Evolutionary conservation across 805 yeast species (phyloP), one percentile per base, ranked within the genome.

Genomic region (Cyberlindnera petersonii): DNA sequence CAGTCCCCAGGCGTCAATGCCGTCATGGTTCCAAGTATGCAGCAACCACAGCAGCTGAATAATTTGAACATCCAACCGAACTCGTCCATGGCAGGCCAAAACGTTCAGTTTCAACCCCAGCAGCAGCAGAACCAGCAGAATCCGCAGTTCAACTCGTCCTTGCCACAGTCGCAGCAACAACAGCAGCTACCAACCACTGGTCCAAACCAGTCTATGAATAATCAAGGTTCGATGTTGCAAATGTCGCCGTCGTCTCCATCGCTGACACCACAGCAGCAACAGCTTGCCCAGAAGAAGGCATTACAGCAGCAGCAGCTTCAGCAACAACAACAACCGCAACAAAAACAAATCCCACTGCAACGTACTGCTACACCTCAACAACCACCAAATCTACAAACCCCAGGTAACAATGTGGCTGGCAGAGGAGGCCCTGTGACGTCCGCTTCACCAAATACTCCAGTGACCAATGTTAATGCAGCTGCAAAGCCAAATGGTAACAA

Each of bases 391-490:
- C 31, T n/a, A n/a, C n/a, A 37, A 23, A 42, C 32, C 29, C 47
- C 24, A 39, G 46, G 29, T 35, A 46, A 31, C 24, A 22, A 27
- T 26, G 28, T 35, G 23, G 8, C 31, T 17, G 34, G 46, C 42
- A 26, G 47, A 26, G 32, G 44, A 24, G 35, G 44, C 3, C 17
- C 45, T 10, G 50, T 46, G n/a, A 35, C 45, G 3, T 52, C 64
- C 5, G 48, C 56, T 3, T 54, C 65, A 9, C 59, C 58, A 42
- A 54, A 50, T 28, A 52, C 70, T 9, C 69, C 75, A 21, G 66
- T 69, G 1, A 71, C 75, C 2, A 56, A 64, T 26, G 78, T 68
- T 6, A 71, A 70, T 50, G 77, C 77, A 16, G 72, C 74, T 17
- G 77, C 77, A 3, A 52, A 50, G 35, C 67, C 69, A 13, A 57